Base-by-base conservation (phyloP, 805 yeast genomes). In the Schizosaccharomyces osmophilus region DNA sequence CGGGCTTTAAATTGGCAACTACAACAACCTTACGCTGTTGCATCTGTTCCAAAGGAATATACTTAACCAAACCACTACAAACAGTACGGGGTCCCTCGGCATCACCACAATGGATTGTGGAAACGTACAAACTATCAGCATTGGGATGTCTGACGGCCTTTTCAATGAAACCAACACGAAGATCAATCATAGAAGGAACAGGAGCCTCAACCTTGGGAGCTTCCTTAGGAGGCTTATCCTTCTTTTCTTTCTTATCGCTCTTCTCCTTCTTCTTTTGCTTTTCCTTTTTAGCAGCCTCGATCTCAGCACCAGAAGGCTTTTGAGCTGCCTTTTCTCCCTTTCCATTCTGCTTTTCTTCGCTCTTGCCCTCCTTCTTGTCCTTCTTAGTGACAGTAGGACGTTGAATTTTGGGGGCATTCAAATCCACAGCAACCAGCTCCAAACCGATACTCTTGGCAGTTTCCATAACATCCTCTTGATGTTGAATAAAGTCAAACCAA, bases 81-180 rank as follows among this genome's bases (percentile, higher is more conserved):
- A 93, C 95, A 39, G 97, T 93, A 78, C 99, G 82, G 70, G 99
- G 98, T 63, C 94, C 95, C 64, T 78, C 89, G n/a, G 57, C 57
- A 68, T 93, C 99, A 67, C 98, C 99, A 78, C 86, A 82, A 65
- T 94, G 87, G 68, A 93, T 93, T 61, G 98, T 93, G 36, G 97
- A 93, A 62, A 93, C 95, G 72, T 93, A 93, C 68, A 93, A 78
- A 1, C 95, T 79, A 74, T 93, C 99, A 43, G 99, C 99, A 72
- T 93, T 90, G 65, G 98, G 98, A 75, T 93, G 99, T 73, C 86
- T 87, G 69, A 86, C 78, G 61, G 97, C 96, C 77, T 94, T 93
- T 76, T 90, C 88, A 69, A 93, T 93, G 78, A 83, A 87, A 61
- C 99, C 99, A 64, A 93, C 96, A 71, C 95, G 82, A 74, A 93